phyloP scores from a whole-genome alignment of 2,329 filamentous ascomycete genomes.

The Aureobasidium sp. region DNA sequence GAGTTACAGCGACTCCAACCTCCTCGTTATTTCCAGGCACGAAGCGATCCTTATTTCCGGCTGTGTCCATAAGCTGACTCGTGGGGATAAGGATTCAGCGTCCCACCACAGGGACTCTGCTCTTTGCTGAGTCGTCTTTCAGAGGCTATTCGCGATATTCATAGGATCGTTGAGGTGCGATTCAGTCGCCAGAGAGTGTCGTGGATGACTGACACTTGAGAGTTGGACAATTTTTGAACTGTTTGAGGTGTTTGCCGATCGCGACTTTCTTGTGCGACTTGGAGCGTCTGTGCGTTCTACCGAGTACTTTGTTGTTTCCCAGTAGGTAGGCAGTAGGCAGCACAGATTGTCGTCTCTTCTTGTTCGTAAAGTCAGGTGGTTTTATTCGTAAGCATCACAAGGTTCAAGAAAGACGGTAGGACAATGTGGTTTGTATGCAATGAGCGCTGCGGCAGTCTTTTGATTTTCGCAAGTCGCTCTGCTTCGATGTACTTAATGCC shows the following conservation, averaged over 20 bases:
- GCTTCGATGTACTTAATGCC: not conserved
- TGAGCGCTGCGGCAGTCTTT: not conserved
- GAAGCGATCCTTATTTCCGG: not conserved
- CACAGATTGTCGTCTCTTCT: no score
- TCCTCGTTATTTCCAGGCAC: not conserved
- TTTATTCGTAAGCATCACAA: no score
- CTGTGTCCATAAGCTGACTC: not conserved
- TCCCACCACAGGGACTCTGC: not conserved
- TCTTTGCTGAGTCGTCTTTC: not conserved
- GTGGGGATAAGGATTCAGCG: not conserved
- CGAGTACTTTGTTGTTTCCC: not conserved
- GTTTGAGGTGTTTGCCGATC: conserved; percentile 1
- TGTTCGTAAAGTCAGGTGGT: no score
- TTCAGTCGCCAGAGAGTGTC: not conserved
- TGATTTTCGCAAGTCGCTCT: not conserved
- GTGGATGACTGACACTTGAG: not conserved
- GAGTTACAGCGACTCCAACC: conserved; percentile 3
- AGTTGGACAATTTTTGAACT: not conserved
- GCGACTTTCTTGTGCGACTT: not conserved
- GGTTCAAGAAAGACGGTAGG: no score
- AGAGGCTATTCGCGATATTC: not conserved
- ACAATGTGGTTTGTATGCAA: not conserved
- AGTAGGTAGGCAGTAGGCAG: no score
- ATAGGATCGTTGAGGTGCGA: not conserved
- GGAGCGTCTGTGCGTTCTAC: not conserved